Conservation (phyloP, 169 alveolate genomes). For the Plasmodium chabaudi region DNA sequence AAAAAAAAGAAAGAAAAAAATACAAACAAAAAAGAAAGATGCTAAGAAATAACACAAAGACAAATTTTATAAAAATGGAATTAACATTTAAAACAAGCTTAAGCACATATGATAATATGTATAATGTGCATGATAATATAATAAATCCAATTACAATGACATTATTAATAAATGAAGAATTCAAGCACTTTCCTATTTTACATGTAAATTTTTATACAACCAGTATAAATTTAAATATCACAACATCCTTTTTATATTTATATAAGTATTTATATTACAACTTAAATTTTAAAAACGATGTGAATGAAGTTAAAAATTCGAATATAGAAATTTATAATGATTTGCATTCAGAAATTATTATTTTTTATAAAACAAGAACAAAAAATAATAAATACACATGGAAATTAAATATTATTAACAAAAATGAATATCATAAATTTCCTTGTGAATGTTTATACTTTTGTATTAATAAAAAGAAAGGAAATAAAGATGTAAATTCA, state of each 20-base stretch:
- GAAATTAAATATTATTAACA: conserved; percentile 51
- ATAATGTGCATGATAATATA: conserved; percentile 61
- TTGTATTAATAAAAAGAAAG: conserved; percentile 65
- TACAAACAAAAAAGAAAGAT: not conserved
- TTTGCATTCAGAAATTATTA: conserved; percentile 60
- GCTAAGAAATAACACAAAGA: not conserved
- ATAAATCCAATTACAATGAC: conserved; percentile 47
- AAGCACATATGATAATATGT: conserved; percentile 76
- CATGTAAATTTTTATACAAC: conserved; percentile 40
- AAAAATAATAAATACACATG: conserved; percentile 62
- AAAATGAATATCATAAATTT: conserved; percentile 62
- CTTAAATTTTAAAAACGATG: conserved; percentile 52
- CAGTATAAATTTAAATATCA: conserved; percentile 44
- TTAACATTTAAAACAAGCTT: conserved; percentile 40
- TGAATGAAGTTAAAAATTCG: conserved; percentile 55
- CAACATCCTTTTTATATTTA: conserved; percentile 60
- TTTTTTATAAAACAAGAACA: conserved; percentile 68
- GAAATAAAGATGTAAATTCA: conserved; percentile 27
- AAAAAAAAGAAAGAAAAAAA: not conserved
- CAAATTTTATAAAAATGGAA: conserved; percentile 21
- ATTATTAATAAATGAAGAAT: conserved; percentile 39
- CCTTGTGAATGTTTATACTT: conserved; percentile 70
- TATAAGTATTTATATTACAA: conserved; percentile 36
- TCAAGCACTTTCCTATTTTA: conserved; percentile 46
- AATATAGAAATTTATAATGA: conserved; percentile 68